Evolutionary conservation across 345 rosid genomes (phyloP), one percentile per base, ranked within the genome.

Genomic region (Salix viminalis): DNA sequence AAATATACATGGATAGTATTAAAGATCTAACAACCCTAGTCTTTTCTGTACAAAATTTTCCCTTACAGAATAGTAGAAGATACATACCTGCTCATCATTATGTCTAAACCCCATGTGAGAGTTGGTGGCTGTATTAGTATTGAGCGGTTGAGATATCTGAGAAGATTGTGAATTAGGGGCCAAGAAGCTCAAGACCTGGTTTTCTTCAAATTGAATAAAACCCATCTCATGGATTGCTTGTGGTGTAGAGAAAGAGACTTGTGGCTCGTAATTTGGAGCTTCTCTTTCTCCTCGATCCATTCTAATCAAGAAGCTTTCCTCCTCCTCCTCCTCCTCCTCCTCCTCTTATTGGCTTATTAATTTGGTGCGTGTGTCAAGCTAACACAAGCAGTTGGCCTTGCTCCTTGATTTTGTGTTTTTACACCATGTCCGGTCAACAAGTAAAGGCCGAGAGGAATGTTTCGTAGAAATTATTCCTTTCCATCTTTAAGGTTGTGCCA

Each of bases 171-270:
- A 71, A 34, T 34, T 34, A 26, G 94, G 89, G 32, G 92, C 80
- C 85, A 90, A 86, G 84, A 94, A 94, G 64, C 89, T 90, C 56
- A 91, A 79, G 23, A 89, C 90, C 48, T 87, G 94, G 62, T 89
- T 88, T 78, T 91, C 98, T 80, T 94, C 94, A 70, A 87, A 91
- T 34, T 89, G 97, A 24, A 88, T 84, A 72, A 93, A 93, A 23
- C 91, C 89, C 91, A 94, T 91, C 61, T 88, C 94, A 39, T 86
- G 88, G 75, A 91, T 88, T 70, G 89, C 73, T 66, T 85, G 80
- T 30, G 92, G 80, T 4, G 91, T 82, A 16, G 91, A 74, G 81
- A 92, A 90, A 6, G 90, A 84, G 71, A 88, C 89, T 30, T 89
- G 93, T 42, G 85, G 86, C 77, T 91, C 92, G 79, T 88, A 89